Conservation (phyloP, 2,329 filamentous ascomycete genomes). For the Diatrype stigma region DNA sequence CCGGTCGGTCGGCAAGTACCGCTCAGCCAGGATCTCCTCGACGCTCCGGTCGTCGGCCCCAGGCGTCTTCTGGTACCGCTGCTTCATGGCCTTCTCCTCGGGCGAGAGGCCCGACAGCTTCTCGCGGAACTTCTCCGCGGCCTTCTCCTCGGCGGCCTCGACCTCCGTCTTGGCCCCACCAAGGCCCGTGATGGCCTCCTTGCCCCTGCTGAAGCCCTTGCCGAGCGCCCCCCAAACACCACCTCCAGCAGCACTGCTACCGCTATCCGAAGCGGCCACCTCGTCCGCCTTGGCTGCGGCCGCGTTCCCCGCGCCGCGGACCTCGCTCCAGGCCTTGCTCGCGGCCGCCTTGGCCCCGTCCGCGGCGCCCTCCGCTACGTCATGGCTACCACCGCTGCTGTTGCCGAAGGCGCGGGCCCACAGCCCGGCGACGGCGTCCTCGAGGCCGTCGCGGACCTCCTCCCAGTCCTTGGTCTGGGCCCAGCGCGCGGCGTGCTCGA, state of each 20-base stretch:
- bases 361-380: conserved; percentile 24
- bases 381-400: too few species aligned
- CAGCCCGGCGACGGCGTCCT: conserved; percentile 43
- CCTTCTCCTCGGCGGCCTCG: conserved; percentile 29
- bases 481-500: conserved; percentile 62
- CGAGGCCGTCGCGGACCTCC: conserved; percentile 54
- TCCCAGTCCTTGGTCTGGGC: conserved; percentile 64
- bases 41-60: conserved; percentile 36
- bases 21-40: conserved; percentile 30
- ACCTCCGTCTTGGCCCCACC: conserved; percentile 32
- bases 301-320: conserved; percentile 17
- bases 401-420: conserved; percentile 38
- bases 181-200: conserved; percentile 27
- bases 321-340: conserved; percentile 34
- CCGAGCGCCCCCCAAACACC: conserved; percentile 35
- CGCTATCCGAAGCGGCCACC: conserved; percentile 23
- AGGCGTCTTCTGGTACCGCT: conserved; percentile 44
- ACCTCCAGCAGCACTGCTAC: conserved; percentile 5
- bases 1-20: conserved; percentile 27
- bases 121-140: conserved; percentile 24
- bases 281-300: conserved; percentile 26
- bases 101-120: conserved; percentile 39
- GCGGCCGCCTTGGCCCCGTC: conserved; percentile 31
- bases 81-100: conserved; percentile 49
- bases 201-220: conserved; percentile 37